Conservation (phyloP, 257 asterid genomes). For the Anisodus tanguticus region DNA sequence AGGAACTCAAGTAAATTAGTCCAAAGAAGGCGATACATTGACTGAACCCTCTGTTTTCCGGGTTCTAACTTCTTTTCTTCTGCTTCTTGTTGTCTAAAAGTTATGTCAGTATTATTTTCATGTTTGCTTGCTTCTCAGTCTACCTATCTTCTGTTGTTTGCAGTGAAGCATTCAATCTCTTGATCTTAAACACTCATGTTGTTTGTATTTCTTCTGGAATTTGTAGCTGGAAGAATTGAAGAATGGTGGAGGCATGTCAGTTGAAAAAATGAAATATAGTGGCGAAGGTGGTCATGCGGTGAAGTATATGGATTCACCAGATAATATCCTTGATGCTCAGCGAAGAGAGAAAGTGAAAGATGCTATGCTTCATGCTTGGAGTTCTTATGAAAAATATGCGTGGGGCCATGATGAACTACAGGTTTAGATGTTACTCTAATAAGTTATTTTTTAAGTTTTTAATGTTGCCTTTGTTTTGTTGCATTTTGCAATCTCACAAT, state of each 20-base stretch:
- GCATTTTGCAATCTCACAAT: background rate
- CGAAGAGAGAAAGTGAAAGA: constrained; percentile 87
- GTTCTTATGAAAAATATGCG: constrained; percentile 93
- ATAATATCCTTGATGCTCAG: constrained; percentile 64
- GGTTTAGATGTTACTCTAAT: constrained; percentile 49
- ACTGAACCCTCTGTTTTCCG: background rate
- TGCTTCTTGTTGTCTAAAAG: background rate
- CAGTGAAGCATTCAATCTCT: constrained; percentile 21
- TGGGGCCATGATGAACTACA: constrained; percentile 99
- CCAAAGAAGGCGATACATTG: constrained; percentile 18
- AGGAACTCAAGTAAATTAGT: constrained; percentile 15
- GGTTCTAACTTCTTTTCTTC: background rate
- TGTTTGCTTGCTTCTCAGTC: background rate
- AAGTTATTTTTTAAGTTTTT: background rate
- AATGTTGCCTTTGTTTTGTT: constrained; percentile 11
- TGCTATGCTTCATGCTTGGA: constrained; percentile 98
- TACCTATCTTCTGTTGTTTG: constrained; percentile 10
- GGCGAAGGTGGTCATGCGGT: constrained; percentile 35
- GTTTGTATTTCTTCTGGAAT: constrained; percentile 21
- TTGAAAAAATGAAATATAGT: constrained; percentile 35
- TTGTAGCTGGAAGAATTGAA: constrained; percentile 77
- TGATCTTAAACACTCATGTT: constrained; percentile 27
- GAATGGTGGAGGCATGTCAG: constrained; percentile 42
- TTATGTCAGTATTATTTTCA: background rate
- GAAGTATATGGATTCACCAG: constrained; percentile 45